Percentiles rank a stretch among this genome's conserved stretches.
phyloP scores from a whole-genome alignment of 306 rosid genomes.

The Quercus agrifolia region DNA sequence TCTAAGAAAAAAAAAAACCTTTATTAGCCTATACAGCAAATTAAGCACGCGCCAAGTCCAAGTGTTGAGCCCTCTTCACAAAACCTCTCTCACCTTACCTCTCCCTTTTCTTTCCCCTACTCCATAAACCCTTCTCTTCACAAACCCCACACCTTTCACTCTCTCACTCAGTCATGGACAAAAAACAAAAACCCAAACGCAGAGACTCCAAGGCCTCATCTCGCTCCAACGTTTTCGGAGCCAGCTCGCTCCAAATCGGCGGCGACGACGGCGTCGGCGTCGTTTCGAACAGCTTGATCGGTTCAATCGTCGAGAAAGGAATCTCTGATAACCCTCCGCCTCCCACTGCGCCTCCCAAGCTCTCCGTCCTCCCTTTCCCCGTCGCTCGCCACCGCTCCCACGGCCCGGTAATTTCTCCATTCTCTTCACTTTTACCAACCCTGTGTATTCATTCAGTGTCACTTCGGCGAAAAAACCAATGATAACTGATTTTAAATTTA shows the following conservation, averaged over 20 bases:
- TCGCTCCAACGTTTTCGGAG: slow-evolving; percentile 31
- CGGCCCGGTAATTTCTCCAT: slow-evolving; percentile 63
- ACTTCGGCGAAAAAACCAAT: no score
- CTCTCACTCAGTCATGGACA: not conserved
- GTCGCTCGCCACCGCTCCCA: slow-evolving; percentile 93
- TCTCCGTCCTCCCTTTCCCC: slow-evolving; percentile 76
- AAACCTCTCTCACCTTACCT: no score
- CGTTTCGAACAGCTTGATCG: slow-evolving; percentile 36
- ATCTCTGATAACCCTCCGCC: slow-evolving; percentile 30
- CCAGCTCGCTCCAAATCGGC: slow-evolving; percentile 36
- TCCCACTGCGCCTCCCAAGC: slow-evolving; percentile 48
- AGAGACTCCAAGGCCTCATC: slow-evolving; percentile 28
- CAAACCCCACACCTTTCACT: no score
- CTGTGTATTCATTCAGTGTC: no score
- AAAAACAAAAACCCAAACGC: slow-evolving; percentile 31
- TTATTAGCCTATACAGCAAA: no score
- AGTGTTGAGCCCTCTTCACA: no score
- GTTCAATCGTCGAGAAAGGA: slow-evolving; percentile 85
- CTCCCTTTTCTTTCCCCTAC: no score
- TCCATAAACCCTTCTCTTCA: no score
- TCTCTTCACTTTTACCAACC: not conserved
- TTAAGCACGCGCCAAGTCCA: no score
- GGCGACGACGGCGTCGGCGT: slow-evolving; percentile 35
- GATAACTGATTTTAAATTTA: no score
- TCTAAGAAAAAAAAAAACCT: no score